Evolutionary conservation across 352 stramenopile species (phyloP), one percentile per base, ranked within the genome.

Genomic region (Pythium rhizo-oryzae): DNA sequence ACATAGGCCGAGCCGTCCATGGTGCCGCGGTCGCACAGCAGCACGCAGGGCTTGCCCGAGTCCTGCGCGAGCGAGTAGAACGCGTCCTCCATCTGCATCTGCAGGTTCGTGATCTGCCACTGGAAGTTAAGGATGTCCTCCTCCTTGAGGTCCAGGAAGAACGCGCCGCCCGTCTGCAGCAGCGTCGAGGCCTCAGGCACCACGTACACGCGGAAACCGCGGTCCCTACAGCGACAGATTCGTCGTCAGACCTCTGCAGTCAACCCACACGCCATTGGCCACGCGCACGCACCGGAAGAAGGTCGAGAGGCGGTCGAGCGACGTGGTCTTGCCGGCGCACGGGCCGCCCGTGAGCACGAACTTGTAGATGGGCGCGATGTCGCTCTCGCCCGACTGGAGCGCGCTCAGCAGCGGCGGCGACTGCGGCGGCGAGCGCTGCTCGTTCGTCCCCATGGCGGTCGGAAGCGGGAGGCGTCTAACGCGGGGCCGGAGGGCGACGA

Each of bases 1-100:
- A 99, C 96, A 80, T 99, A 99, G 8, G 96, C 96, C 50, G 92
- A 88, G 60, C 96, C 96, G 77, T 99, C 96, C 94, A 99, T 98
- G 9, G 95, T 79, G 47, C 97, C 97, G 47, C 97, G 84, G 79
- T 99, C 97, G 70, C 95, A 99, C 12, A 99, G 74, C 11, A 99
- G 83, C 8, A 99, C 96, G 41, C 85, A 95, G 1, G 85, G 85
- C 69, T 90, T 89, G 56, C 82, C 84, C 56, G 80, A 92, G 71
- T 93, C 85, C 66, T 91, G 80, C 43, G 85, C 87, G 47, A 95
- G 76, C 13, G 85, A 93, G 67, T 91, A 89, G 72, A 95, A 95
- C 30, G 82, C 89, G 50, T 94, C 85, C 68, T 95, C 85, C 33
- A 95, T 77, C 53, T 81, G 82, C 78, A 95, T 95, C 59, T 95